Base-by-base conservation (phyloP, 768 basidiomycete species). In the Naematelia encephala region DNA sequence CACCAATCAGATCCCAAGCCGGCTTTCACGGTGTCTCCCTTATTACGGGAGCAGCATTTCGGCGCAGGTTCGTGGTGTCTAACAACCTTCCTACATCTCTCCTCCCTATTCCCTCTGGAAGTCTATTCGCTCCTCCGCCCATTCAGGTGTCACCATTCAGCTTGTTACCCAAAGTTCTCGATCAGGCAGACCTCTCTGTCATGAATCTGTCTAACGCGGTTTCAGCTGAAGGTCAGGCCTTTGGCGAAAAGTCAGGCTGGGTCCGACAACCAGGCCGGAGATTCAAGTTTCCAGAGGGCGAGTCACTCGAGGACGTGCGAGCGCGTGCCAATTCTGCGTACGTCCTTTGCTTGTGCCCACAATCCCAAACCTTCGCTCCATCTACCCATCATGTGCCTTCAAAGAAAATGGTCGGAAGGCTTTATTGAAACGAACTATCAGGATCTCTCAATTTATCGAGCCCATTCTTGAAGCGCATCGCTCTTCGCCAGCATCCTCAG, bases 1-100 rank as follows among this genome's bases (percentile, higher is more conserved):
- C 62, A 74, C 44, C 67, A 73, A 60, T 57, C 64, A 3, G 62
- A 68, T 19, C 72, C 73, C 0, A 66, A 67, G 52, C 76, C 77
- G 4, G 61, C 67, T 5, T 51, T 79, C 43, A 76, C 74, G 4
- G 57, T 70, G 19, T 69, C 72, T 0, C 56, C 63, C 0, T 51
- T 79, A n/a, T 59, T 81, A 3, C 68, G 78, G 12, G 80, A 81
- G 60, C 80, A 81, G 62, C 70, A 78, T 64, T 81, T 79, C 39
- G 80, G 80, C 5, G 69, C 70, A 55, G 79, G 78, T 51, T 72
- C 72, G 67, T 75, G 62, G 16, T 25, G 46, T 57, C n/a, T n/a
- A n/a, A n/a, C n/a, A n/a, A n/a, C n/a, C n/a, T n/a, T n/a, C n/a
- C n/a, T n/a, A n/a, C n/a, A n/a, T n/a, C n/a, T n/a, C n/a, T n/a